Evolutionary conservation across 2,329 filamentous ascomycete genomes (phyloP).

Genomic region (Trichoderma pleuroti): DNA sequence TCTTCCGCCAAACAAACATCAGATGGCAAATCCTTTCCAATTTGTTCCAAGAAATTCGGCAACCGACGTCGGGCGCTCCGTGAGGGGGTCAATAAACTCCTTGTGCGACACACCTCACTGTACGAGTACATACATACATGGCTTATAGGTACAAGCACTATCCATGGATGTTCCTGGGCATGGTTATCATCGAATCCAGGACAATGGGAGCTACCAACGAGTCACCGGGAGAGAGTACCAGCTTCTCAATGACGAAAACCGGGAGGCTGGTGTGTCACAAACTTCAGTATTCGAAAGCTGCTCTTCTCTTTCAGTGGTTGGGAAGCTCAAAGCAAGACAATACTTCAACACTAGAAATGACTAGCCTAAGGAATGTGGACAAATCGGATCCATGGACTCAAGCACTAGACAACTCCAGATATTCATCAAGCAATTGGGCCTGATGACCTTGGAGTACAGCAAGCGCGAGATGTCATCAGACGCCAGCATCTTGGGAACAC

Average conservation of each 20-base stretch:
- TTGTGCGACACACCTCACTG: not conserved
- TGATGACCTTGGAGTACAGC: not conserved
- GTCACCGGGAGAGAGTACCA: not conserved
- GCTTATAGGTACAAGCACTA: not conserved
- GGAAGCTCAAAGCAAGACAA: not conserved
- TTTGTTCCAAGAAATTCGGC: too few species aligned
- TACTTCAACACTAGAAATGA: not conserved
- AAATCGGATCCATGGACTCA: not conserved
- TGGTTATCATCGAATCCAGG: not conserved
- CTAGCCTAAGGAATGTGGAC: not conserved
- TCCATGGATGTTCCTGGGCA: too few species aligned
- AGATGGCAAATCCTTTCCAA: not conserved
- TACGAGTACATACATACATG: too few species aligned
- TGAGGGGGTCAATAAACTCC: not conserved
- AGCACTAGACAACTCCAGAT: not conserved
- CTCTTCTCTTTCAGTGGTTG: not conserved
- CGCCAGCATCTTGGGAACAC: rapidly evolving
- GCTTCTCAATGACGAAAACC: not conserved
- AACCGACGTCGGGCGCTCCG: too few species aligned
- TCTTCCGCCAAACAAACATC: too few species aligned
- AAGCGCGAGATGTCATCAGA: not conserved
- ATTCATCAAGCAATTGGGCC: not conserved
- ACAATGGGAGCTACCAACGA: not conserved
- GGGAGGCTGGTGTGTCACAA: too few species aligned
- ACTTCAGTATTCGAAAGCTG: not conserved